A percentile compares a stretch with the other conserved stretches of the same genome.
Conservation (phyloP, 768 basidiomycete genomes). For the Tricholoma flavovirens region DNA sequence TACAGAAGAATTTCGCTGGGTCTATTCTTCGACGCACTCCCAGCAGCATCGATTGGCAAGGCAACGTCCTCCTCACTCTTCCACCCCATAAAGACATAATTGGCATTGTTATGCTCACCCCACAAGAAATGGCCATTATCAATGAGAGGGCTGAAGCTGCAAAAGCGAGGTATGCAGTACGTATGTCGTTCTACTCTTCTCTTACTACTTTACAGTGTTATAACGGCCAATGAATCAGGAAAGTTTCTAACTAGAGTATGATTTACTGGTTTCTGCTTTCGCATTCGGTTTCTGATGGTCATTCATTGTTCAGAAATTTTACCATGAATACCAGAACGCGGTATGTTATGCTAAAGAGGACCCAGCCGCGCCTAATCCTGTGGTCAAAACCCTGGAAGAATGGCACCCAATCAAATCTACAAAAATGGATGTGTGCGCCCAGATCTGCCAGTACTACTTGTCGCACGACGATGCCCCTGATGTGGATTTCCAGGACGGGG, state of each 20-base stretch:
- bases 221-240: background rate
- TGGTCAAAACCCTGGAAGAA: conserved; percentile 7
- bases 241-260: background rate
- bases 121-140: conserved; percentile 17
- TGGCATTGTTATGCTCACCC: conserved; percentile 9
- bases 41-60: no score
- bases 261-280: no score
- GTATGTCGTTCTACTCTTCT: background rate
- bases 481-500: conserved; percentile 14
- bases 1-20: no score
- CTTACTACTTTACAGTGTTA: no score
- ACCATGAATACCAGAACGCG: conserved; percentile 10
- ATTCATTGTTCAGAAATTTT: conserved; percentile 7
- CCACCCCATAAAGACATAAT: background rate
- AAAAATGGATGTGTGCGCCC: conserved; percentile 12
- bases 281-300: background rate
- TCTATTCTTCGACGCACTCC: no score
- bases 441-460: conserved; percentile 5
- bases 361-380: background rate
- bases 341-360: conserved; percentile 8
- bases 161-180: conserved; percentile 10
- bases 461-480: conserved; percentile 12
- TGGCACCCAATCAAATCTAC: conserved; percentile 13
- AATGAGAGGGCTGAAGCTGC: conserved; percentile 3
- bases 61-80: conserved; percentile 7